Evolutionary conservation across 2,329 filamentous ascomycete species (phyloP).

Genomic region (Botrytis tulipae): DNA sequence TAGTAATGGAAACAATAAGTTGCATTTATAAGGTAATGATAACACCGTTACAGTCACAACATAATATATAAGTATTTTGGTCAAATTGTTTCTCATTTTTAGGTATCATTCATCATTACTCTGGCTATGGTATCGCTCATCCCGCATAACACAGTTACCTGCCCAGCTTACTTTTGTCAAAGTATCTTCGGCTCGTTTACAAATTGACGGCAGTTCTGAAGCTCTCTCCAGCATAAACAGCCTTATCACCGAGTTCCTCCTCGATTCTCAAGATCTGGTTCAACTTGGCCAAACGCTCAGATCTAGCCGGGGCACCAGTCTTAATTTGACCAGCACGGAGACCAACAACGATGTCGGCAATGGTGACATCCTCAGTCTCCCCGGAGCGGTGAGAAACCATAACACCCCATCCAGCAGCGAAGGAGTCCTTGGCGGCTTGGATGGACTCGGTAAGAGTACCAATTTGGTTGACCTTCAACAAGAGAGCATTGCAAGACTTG

Average conservation of each 20-base stretch:
- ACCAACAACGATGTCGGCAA: constrained; percentile 95
- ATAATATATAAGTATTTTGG: too few species aligned
- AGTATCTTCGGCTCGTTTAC: constrained; percentile 51
- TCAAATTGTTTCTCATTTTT: constrained; percentile 13
- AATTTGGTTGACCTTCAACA: constrained; percentile 99
- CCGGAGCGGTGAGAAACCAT: constrained; percentile 99
- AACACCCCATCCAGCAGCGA: constrained; percentile 93
- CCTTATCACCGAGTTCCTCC: constrained; percentile 93
- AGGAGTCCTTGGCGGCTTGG: constrained; percentile 98
- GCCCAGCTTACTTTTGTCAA: constrained; percentile 6
- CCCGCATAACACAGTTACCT: constrained; percentile 5
- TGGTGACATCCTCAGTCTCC: constrained; percentile 99
- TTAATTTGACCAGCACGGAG: constrained; percentile 98
- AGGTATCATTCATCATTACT: constrained; percentile 19
- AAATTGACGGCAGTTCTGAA: constrained; percentile 91
- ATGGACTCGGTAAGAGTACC: constrained; percentile 98
- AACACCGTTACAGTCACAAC: neutral
- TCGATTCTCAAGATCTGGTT: constrained; percentile 99
- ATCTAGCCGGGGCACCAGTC: constrained; percentile 93
- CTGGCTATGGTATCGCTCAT: constrained; percentile 13
- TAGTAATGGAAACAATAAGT: neutral
- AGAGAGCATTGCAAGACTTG: constrained; percentile 96
- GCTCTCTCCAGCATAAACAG: constrained; percentile 85
- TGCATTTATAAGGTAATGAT: neutral
- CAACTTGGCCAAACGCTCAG: constrained; percentile 98